Percentiles rank a stretch among this genome's conserved stretches.
Conservation (phyloP, 1,284 basidiomycete species). For the Cutaneotrichosporon curvatum region DNA sequence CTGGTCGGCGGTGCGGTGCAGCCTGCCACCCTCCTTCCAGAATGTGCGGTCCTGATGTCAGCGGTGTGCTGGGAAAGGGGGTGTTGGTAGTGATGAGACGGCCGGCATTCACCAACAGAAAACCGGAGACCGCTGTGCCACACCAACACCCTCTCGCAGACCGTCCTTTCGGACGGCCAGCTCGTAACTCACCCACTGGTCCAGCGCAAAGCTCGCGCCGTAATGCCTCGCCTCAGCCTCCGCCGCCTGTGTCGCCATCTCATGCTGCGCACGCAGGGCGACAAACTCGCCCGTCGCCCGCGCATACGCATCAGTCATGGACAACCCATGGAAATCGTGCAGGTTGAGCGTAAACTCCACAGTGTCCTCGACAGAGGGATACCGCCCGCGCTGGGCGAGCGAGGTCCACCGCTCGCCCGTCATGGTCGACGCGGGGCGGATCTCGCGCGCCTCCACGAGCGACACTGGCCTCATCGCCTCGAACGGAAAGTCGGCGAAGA, state of each 20-base stretch:
- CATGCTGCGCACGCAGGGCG: constrained; percentile 72
- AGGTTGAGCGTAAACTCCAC: constrained; percentile 75
- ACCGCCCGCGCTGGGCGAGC: constrained; percentile 68
- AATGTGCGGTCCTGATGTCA: constrained; percentile 27
- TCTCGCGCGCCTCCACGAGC: constrained; percentile 58
- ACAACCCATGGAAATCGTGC: constrained; percentile 57
- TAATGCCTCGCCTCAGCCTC: constrained; percentile 70
- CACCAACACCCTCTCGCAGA: no score
- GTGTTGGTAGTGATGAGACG: no score
- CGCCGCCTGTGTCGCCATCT: constrained; percentile 69
- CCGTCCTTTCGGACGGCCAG: no score
- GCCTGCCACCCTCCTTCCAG: constrained; percentile 21
- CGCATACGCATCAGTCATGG: constrained; percentile 74
- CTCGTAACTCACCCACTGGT: constrained; percentile 36
- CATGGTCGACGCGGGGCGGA: constrained; percentile 53
- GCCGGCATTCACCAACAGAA: no score
- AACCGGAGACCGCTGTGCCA: no score
- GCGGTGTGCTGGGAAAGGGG: background rate
- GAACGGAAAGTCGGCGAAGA: constrained; percentile 94
- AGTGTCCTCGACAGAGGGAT: constrained; percentile 80
- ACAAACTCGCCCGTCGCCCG: constrained; percentile 77
- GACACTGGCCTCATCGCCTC: constrained; percentile 78
- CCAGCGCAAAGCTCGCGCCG: constrained; percentile 52
- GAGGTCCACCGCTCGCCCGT: constrained; percentile 62
- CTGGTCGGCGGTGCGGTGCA: background rate